Conservation (phyloP, 306 rosid genomes). For the Lathyrus aphaca region DNA sequence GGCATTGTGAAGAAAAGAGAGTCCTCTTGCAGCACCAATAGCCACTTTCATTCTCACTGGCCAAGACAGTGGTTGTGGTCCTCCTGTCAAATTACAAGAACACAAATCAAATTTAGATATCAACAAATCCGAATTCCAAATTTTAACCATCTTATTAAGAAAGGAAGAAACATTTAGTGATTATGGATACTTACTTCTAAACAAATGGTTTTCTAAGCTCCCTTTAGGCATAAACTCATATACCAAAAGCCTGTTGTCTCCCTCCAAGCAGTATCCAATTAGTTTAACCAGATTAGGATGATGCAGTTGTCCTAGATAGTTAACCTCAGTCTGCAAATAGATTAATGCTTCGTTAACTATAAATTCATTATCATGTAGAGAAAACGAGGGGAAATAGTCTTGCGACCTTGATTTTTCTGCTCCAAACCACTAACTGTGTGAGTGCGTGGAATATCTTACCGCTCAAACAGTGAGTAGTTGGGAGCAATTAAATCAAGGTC, state of each 20-base stretch:
- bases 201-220: conserved; percentile 92
- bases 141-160: conserved; percentile 10
- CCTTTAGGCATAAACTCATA: conserved; percentile 97
- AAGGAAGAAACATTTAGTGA: conserved; percentile 12
- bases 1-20: conserved; percentile 91
- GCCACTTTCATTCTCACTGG: conserved; percentile 89
- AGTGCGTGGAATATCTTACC: not conserved
- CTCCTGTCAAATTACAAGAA: conserved; percentile 61
- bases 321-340: conserved; percentile 85
- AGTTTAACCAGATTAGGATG: conserved; percentile 89
- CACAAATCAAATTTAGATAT: not conserved
- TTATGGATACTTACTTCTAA: conserved; percentile 67
- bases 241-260: conserved; percentile 84
- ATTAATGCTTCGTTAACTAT: conserved; percentile 23
- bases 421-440: not conserved
- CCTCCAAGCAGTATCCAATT: conserved; percentile 91
- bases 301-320: conserved; percentile 87
- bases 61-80: conserved; percentile 93
- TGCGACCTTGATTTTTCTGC: not conserved
- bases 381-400: not conserved
- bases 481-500: not conserved
- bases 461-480: not conserved
- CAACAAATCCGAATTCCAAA: not conserved
- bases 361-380: conserved; percentile 26
- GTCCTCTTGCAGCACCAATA: conserved; percentile 91